Conservation (phyloP, 345 rosid species). For the Dimocarpus longan region DNA sequence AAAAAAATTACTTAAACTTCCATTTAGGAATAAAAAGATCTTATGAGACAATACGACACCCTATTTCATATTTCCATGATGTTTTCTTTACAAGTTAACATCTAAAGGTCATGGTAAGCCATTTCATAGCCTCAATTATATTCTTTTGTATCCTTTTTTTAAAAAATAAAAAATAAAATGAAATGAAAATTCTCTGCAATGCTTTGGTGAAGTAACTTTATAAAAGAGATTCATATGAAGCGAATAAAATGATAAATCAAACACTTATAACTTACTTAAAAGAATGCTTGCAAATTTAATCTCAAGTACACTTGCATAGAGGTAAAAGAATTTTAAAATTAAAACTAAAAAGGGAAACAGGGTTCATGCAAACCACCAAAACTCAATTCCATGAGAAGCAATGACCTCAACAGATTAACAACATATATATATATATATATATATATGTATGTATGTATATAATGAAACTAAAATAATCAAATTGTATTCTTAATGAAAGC, state of each 20-base stretch:
- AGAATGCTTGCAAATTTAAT: not conserved
- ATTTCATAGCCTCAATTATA: not conserved
- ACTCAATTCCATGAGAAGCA: not conserved
- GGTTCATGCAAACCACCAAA: not conserved
- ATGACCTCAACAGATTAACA: not conserved
- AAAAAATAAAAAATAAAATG: too few relatives aligned
- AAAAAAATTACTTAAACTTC: not conserved
- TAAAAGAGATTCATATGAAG: not conserved
- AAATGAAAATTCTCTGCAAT: not conserved
- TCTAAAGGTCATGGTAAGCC: not conserved
- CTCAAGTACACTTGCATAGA: not conserved
- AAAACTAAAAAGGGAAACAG: not conserved
- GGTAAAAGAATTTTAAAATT: not conserved
- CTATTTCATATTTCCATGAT: not conserved
- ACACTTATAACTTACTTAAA: not conserved
- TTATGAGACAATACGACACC: not conserved
- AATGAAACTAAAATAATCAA: not conserved
- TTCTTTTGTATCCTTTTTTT: not conserved
- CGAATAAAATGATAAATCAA: not conserved
- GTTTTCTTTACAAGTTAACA: not conserved
- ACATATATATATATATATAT: too few relatives aligned
- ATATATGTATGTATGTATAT: too few relatives aligned
- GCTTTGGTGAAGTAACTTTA: not conserved
- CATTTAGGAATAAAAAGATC: not conserved
- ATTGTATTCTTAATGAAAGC: not conserved